phyloP scores from a whole-genome alignment of 2,329 filamentous ascomycete species.

The Saccharata proteae region DNA sequence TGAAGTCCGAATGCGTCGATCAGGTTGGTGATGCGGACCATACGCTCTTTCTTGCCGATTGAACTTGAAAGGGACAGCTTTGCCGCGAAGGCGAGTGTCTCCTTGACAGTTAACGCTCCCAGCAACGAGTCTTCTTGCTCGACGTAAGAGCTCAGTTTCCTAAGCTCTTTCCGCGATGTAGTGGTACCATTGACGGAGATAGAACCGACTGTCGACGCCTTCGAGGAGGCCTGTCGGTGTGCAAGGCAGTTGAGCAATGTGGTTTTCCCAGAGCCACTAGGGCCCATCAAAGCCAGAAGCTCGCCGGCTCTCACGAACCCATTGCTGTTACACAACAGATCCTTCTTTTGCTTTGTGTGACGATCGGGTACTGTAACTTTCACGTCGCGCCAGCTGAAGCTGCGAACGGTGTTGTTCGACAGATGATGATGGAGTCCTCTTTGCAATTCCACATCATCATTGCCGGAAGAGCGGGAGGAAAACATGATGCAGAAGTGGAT shows the following conservation, averaged over 20 bases:
- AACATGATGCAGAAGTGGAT: too few species aligned
- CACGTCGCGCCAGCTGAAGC: slow-evolving; percentile 54
- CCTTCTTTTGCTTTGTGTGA: slow-evolving; percentile 48
- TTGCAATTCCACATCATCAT: too few species aligned
- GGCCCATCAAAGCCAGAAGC: slow-evolving; percentile 71
- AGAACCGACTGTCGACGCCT: slow-evolving; percentile 40
- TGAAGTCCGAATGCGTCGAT: slow-evolving; percentile 62
- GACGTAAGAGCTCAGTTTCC: slow-evolving; percentile 61
- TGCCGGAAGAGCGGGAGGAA: too few species aligned
- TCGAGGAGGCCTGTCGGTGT: slow-evolving; percentile 42
- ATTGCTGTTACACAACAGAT: slow-evolving; percentile 50
- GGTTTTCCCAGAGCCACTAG: slow-evolving; percentile 61
- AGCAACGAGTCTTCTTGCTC: slow-evolving; percentile 82
- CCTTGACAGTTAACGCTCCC: slow-evolving; percentile 65
- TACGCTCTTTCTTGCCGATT: slow-evolving; percentile 45
- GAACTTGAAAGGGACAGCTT: slow-evolving; percentile 46
- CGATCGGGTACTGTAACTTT: slow-evolving; percentile 63
- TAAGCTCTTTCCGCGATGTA: slow-evolving; percentile 44
- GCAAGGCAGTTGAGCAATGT: slow-evolving; percentile 74
- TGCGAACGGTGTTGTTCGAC: slow-evolving; percentile 50
- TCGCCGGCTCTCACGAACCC: slow-evolving; percentile 59
- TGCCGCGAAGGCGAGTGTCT: slow-evolving; percentile 69
- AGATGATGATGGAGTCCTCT: slow-evolving; percentile 40
- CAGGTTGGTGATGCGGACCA: slow-evolving; percentile 51
- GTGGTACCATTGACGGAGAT: slow-evolving; percentile 51